Conservation (phyloP, 1,284 basidiomycete genomes). For the Trametes polyzona region DNA sequence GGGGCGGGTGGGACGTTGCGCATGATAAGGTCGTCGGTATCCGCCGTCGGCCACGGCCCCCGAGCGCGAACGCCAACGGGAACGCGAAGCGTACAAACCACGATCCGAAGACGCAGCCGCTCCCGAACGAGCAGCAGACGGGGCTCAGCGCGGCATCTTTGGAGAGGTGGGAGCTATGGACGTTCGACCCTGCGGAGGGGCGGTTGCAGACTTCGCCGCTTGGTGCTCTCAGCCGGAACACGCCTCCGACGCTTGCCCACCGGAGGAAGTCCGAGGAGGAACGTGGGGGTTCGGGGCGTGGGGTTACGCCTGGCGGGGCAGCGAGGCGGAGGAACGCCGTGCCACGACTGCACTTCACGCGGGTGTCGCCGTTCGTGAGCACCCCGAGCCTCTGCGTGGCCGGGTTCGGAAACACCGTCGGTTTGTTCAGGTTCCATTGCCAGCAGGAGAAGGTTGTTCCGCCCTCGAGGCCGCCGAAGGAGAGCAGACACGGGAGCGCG, state of each 20-base stretch:
- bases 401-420: constrained; percentile 82
- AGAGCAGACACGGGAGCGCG: constrained; percentile 11
- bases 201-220: constrained; percentile 55
- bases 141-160: constrained; percentile 66
- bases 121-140: constrained; percentile 29
- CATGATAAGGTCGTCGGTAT: constrained; percentile 63
- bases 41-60: constrained; percentile 59
- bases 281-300: constrained; percentile 23
- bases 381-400: constrained; percentile 57
- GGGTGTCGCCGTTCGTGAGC: constrained; percentile 64
- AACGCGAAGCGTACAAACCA: constrained; percentile 32
- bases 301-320: constrained; percentile 8
- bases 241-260: constrained; percentile 12
- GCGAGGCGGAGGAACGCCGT: constrained; percentile 25
- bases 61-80: too few species aligned
- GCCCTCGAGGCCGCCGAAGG: constrained; percentile 16
- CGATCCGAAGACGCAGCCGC: constrained; percentile 20
- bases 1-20: constrained; percentile 74
- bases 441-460: not conserved
- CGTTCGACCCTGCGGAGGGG: constrained; percentile 60
- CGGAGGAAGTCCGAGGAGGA: constrained; percentile 11
- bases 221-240: constrained; percentile 43
- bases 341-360: constrained; percentile 77
- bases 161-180: constrained; percentile 83
- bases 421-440: constrained; percentile 49